Evolutionary conservation across 1,284 basidiomycete species (phyloP).

Genomic region (Grifola frondosa): DNA sequence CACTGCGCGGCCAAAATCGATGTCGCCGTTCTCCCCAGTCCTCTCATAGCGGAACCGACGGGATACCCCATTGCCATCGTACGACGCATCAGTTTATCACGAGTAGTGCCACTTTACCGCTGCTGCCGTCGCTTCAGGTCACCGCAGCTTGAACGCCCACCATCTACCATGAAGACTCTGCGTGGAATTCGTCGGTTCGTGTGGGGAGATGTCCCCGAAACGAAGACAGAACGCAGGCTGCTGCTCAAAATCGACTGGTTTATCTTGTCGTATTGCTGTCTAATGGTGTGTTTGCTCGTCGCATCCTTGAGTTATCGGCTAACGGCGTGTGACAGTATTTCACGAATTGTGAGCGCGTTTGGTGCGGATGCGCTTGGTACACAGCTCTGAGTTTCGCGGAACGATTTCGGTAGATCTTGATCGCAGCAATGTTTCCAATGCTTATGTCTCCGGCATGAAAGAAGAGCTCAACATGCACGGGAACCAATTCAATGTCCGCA

Average conservation of each 20-base stretch:
- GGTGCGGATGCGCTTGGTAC: neutral
- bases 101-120: too few species aligned
- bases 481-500: conserved; percentile 62
- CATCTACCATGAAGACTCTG: conserved; percentile 11
- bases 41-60: too few species aligned
- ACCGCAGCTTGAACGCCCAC: too few species aligned
- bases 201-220: conserved; percentile 35
- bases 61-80: too few species aligned
- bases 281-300: conserved; percentile 48
- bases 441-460: conserved; percentile 82
- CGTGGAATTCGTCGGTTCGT: conserved; percentile 26
- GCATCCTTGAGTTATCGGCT: neutral
- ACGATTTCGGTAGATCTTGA: conserved; percentile 49
- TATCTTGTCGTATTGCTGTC: conserved; percentile 67
- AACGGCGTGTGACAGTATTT: conserved; percentile 47
- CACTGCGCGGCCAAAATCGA: too few species aligned
- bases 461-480: conserved; percentile 74
- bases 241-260: conserved; percentile 64
- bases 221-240: conserved; percentile 45
- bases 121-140: too few species aligned
- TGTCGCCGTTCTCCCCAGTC: too few species aligned
- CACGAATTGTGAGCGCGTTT: conserved; percentile 50
- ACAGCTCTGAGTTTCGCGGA: neutral
- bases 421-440: conserved; percentile 64
- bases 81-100: too few species aligned